Base-by-base conservation (phyloP, 75 land plant genomes). In the Selaginella tamariscina region DNA sequence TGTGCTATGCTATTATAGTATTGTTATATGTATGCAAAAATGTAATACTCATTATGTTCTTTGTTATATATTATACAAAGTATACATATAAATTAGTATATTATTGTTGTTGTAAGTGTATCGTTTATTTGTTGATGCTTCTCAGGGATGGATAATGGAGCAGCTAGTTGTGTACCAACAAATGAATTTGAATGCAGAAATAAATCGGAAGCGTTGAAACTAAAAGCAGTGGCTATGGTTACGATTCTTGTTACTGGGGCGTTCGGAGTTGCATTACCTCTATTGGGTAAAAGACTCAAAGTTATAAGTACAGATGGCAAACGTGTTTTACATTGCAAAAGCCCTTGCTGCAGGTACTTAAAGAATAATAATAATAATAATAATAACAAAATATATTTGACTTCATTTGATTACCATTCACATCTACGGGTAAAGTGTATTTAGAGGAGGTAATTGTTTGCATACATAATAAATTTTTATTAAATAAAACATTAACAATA, bases 271-370 rank as follows among this genome's bases (percentile, higher is more conserved):
- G 32, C 57, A n/a, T 0, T 72, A 9, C 74, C 74, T 22, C 27
- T 71, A 0, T n/a, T 71, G 23, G 72, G 72, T 1, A 32, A 30
- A 31, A 32, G 54, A n/a, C 31, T 24, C 21, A 32, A 71, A 27
- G 56, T 57, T 30, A 31, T 71, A 2, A 71, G 57, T 62, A 23
- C 1, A 5, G 74, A 72, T 67, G 74, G 74, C 24, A n/a, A 67
- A 44, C n/a, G 15, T 55, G 30, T 72, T 72, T 23, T 49, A 26
- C 1, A 30, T 68, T 20, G 73, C 72, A 33, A 93, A 93, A 68
- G 98, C 94, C 20, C 88, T 93, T 44, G 98, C 94, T 1, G 94
- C 94, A 27, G 86, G 86, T n/a, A n/a, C n/a, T n/a, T n/a, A n/a
- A n/a, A n/a, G n/a, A n/a, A n/a, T n/a, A n/a, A n/a, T n/a, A n/a